A percentile compares a stretch with the other conserved stretches of the same genome.
Evolutionary conservation across 768 basidiomycete species (phyloP).

Genomic region (Hemileccinum impolitum): DNA sequence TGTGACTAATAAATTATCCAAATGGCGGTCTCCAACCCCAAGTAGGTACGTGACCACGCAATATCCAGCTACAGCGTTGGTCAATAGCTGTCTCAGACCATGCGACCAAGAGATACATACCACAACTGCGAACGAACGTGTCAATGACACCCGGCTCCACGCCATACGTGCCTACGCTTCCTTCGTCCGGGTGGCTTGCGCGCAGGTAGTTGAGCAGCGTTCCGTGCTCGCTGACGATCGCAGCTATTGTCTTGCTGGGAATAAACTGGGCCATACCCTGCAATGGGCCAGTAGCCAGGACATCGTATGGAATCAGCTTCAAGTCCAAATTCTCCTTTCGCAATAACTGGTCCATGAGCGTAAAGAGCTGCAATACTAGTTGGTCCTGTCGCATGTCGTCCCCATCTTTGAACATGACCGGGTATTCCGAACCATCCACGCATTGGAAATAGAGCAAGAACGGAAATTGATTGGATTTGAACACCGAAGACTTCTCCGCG

Average conservation of each 20-base stretch:
- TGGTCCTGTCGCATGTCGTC: conserved; percentile 99
- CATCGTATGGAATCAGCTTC: conserved; percentile 87
- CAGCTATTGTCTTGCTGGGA: conserved; percentile 91
- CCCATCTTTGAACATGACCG: conserved; percentile 97
- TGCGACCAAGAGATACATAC: conserved; percentile 46
- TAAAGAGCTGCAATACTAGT: conserved; percentile 96
- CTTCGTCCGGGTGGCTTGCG: conserved; percentile 86
- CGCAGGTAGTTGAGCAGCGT: conserved; percentile 85
- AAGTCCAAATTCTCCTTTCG: conserved; percentile 95
- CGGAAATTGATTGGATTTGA: conserved; percentile 96
- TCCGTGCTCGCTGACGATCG: conserved; percentile 90
- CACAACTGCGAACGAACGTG: conserved; percentile 95
- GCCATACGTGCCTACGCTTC: conserved; percentile 89
- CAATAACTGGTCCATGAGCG: conserved; percentile 92
- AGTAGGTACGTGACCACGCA: conserved; percentile 96
- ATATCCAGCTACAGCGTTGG: conserved; percentile 73
- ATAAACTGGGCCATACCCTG: conserved; percentile 98
- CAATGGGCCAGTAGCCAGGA: conserved; percentile 84
- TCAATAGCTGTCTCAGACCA: conserved; percentile 8
- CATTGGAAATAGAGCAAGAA: conserved; percentile 89
- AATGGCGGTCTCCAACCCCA: conserved; percentile 94
- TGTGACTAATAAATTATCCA: conserved; percentile 90
- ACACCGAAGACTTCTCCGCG: conserved; percentile 89
- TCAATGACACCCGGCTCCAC: conserved; percentile 95
- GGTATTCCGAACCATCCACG: conserved; percentile 79